A percentile compares a stretch with the other conserved stretches of the same genome.
Evolutionary conservation across 2,329 filamentous ascomycete genomes (phyloP).

Genomic region (Colletotrichum gloeosporioides): DNA sequence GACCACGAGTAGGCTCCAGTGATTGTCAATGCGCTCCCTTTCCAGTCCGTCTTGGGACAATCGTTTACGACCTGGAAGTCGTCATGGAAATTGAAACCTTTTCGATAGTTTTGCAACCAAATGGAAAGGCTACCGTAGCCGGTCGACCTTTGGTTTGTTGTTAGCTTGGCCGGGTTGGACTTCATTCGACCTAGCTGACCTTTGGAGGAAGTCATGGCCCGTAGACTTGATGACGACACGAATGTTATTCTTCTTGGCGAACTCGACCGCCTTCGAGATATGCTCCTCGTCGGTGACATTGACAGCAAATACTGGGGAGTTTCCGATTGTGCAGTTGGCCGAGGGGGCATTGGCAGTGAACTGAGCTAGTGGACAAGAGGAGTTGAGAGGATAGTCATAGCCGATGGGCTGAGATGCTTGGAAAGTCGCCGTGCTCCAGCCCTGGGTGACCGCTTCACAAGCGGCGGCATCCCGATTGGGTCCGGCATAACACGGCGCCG

Average conservation of each 20-base stretch:
- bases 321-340: slow-evolving; percentile 41
- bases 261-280: slow-evolving; percentile 22
- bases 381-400: neutral
- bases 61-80: slow-evolving; percentile 31
- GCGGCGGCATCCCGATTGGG: neutral
- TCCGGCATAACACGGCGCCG: slow-evolving; percentile 20
- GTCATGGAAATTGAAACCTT: slow-evolving; percentile 39
- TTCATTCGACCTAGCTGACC: neutral
- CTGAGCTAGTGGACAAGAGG: neutral
- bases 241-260: slow-evolving; percentile 44
- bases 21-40: slow-evolving; percentile 42
- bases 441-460: neutral
- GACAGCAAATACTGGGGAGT: slow-evolving; percentile 34
- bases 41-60: slow-evolving; percentile 28
- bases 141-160: slow-evolving; percentile 41
- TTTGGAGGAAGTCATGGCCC: slow-evolving; percentile 29
- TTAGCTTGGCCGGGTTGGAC: neutral
- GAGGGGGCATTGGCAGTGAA: neutral
- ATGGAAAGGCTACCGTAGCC: slow-evolving; percentile 53
- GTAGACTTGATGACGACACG: slow-evolving; percentile 42
- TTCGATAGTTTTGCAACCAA: slow-evolving; percentile 33
- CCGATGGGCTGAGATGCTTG: slow-evolving; percentile 1
- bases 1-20: slow-evolving; percentile 41
- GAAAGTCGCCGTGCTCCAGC: neutral
- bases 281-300: neutral